Evolutionary conservation across 805 yeast species (phyloP), one percentile per base, ranked within the genome.

Genomic region (Candida broadrunensis): DNA sequence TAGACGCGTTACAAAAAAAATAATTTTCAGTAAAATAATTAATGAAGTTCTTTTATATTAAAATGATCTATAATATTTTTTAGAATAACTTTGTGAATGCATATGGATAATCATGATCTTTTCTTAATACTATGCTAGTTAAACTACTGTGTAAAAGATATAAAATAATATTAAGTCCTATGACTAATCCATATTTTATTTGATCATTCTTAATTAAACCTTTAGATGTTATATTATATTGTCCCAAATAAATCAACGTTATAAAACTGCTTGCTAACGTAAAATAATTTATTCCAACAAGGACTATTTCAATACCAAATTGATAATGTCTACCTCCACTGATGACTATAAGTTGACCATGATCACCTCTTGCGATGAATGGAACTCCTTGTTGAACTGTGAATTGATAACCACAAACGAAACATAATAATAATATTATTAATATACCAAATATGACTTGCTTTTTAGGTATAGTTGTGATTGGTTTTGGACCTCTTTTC

Each of bases 291-390:
- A 51, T 56, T 2, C 77, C 72, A 6, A 83, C 73, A 2, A 82
- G 56, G 4, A 80, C 52, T 3, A 81, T 71, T 54, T 86, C 95
- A 3, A 77, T 61, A 0, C 93, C 91, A 59, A 84, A 80, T 60
- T 85, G 91, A 68, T 80, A 80, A 41, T 73, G 76, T 3, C 63
- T 59, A 3, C 87, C 88, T 12, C 88, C 88, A 43, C 85, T 75
- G 41, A 83, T 72, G 49, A 67, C 72, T 60, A 80, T 74, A 2
- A 81, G 55, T n/a, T 65, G 61, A 11, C 77, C 78, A 2, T 77
- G 53, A 2, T 72, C 77, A 51, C 74, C 65, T 40, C 65, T 67
- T 1, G 83, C 80, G 15, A 85, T 47, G 36, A 86, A 78, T 2
- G 91, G 88, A 1, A 81, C 78, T 1, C 72, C 70, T 48, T 81